A percentile compares a stretch with the other conserved stretches of the same genome.
These are phyloP conservation scores for Solanum chilense DNA, from an alignment of 257 asterid species.

Conservation along the genomic window DNA sequence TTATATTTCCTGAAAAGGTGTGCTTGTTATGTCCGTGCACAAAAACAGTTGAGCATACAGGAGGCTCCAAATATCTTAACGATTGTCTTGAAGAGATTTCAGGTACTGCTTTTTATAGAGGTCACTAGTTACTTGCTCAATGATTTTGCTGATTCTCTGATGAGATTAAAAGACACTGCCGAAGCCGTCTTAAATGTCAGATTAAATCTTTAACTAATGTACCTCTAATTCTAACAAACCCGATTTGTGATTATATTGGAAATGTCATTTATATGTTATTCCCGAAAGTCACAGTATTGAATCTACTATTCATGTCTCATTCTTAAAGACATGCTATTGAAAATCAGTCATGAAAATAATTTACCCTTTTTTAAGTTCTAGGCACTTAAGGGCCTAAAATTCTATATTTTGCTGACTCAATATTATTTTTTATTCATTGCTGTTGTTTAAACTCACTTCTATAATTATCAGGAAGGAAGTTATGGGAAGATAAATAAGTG, in stretches of 20 bases:
- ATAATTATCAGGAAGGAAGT: slow-evolving; percentile 54
- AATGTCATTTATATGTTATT: not conserved
- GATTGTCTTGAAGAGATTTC: slow-evolving; percentile 84
- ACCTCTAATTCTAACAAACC: not conserved
- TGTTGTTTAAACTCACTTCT: slow-evolving; percentile 1
- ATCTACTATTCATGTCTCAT: not conserved
- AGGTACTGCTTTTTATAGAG: slow-evolving; percentile 26
- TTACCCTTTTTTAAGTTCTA: not conserved
- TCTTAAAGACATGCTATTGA: not conserved
- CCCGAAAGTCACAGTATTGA: not conserved
- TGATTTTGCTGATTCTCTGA: not conserved
- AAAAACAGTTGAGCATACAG: slow-evolving; percentile 62
- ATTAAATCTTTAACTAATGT: not conserved
- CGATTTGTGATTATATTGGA: not conserved
- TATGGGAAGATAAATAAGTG: slow-evolving; percentile 81
- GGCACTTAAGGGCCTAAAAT: not conserved
- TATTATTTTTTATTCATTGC: not conserved
- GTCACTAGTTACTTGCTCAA: not conserved
- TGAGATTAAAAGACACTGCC: not conserved
- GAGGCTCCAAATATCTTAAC: slow-evolving; percentile 88
- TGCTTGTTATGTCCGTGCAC: slow-evolving; percentile 57
- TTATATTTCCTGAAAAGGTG: slow-evolving; percentile 32
- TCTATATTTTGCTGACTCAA: not conserved
- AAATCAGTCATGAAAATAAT: not conserved
- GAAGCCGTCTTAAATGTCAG: not conserved